These are phyloP conservation scores for Pelargonium fulgidum DNA, from an alignment of 441 rosid species.

Conservation along the genomic window DNA sequence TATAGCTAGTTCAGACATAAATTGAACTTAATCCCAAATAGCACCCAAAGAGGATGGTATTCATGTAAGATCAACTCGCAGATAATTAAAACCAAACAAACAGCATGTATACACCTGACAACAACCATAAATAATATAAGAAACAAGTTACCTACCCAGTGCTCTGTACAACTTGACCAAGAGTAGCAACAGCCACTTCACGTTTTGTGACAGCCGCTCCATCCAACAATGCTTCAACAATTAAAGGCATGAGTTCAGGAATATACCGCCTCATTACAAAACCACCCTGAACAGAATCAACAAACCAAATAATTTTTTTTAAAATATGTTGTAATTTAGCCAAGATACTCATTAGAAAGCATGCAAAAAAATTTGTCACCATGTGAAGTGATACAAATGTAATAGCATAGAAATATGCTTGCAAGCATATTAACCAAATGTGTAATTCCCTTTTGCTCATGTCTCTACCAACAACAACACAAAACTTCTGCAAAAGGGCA, in stretches of 20 bases:
- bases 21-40: too few species aligned
- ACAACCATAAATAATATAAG: slow-evolving; percentile 11
- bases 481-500: too few species aligned
- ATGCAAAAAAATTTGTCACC: too few species aligned
- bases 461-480: background rate
- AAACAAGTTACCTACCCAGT: slow-evolving; percentile 66
- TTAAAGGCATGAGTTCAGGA: slow-evolving; percentile 92
- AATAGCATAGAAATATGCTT: too few species aligned
- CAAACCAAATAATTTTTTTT: slow-evolving; percentile 21
- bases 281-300: slow-evolving; percentile 69
- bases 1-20: too few species aligned
- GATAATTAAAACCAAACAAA: background rate
- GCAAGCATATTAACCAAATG: background rate
- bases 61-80: background rate
- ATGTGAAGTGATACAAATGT: too few species aligned
- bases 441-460: background rate
- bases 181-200: slow-evolving; percentile 97
- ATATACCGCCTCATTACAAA: slow-evolving; percentile 90
- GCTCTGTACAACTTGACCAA: slow-evolving; percentile 98
- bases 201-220: slow-evolving; percentile 96
- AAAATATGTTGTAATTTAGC: background rate
- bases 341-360: background rate
- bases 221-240: slow-evolving; percentile 97
- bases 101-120: background rate
- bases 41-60: too few species aligned